Base-by-base conservation (phyloP, 257 asterid genomes). In the Hygrophila difformis region DNA sequence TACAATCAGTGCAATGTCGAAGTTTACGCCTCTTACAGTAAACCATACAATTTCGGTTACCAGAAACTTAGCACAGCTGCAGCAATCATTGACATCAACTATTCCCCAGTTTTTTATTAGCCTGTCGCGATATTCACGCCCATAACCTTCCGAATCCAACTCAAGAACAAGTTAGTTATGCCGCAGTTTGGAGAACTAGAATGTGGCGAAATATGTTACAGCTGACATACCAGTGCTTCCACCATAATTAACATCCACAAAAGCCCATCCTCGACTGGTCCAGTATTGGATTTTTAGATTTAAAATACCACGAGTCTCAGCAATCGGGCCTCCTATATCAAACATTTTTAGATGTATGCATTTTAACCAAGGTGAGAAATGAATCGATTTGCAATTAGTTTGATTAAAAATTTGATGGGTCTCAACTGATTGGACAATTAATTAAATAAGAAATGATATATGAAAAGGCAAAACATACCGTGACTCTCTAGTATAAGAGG, bases 201-300 rank as follows among this genome's bases (percentile, higher is more conserved):
- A 21, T 26, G 24, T 18, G 6, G 8, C 11, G n/a, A n/a, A n/a
- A n/a, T 28, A 18, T 29, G 29, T 35, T 14, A 9, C 12, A 4
- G 10, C 6, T 33, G 8, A 10, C 39, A 20, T 79, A 89, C 98
- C 98, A 35, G 93, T 69, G 71, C 98, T 89, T 70, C 98, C 98
- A 56, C 98, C 98, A 55, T 89, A 89, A 74, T 89, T 89, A 55
- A 89, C 98, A 74, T 89, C 98, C 55, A 82, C 96, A 53, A 75
- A 71, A 47, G 96, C 98, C 98, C 96, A 89, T 59, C 98, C 98
- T 29, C 94, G 93, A 70, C 98, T 85, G 46, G 98, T 89, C 98
- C 96, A 89, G 65, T 73, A 89, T 51, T 89, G 98, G 73, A 89
- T 67, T 39, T 65, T 65, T 39, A 85, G 83, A 64, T 83, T 77